Base-by-base conservation (phyloP, 2,329 filamentous ascomycete genomes). In the Colletotrichum tropicicola region DNA sequence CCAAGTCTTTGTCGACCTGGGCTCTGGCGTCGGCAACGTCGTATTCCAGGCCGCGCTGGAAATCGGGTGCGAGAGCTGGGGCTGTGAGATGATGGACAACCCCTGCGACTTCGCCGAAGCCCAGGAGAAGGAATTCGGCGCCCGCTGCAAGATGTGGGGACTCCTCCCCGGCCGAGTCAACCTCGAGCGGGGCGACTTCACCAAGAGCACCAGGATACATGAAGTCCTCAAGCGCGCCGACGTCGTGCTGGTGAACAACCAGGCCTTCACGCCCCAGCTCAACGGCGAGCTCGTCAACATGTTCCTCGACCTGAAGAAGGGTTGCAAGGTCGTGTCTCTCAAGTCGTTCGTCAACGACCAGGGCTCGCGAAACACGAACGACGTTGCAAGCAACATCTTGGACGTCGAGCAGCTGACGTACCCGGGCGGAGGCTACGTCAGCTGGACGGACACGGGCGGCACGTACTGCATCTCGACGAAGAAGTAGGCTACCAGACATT, bases 181-280 rank as follows among this genome's bases (percentile, higher is more conserved):
- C 66, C 87, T 99, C 6, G 87, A 95, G 67, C 84, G 90, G 44
- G 96, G 93, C 63, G 92, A 97, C 74, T 98, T 99, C 73, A 88
- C 94, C 9, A 88, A 89, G 68, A 92, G 91, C 70, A 76, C 85
- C 15, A 83, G 84, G 62, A 93, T 98, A 51, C 85, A 90, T 65
- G 85, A 89, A 23, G 90, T 90, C 7, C 84, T 99, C 52, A 91
- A 91, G 76, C 88, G 90, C 58, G 95, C 96, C 2, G 96, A 99
- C 75, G 94, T 98, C n/a, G 88, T 99, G 17, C 86, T 99, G 25
- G 95, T 98, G 72, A 99, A 99, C 82, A 99, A 99, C 79, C 94
- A 98, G 79, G 96, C 94, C 3, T 99, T 99, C 78, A 94, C 91
- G 6, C 91, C 94, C 13, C 86, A 91, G 70, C 87, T 98, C 59